These are phyloP conservation scores for Exutisphaerella laricina DNA, from an alignment of 2,329 filamentous ascomycete genomes.

Conservation along the genomic window DNA sequence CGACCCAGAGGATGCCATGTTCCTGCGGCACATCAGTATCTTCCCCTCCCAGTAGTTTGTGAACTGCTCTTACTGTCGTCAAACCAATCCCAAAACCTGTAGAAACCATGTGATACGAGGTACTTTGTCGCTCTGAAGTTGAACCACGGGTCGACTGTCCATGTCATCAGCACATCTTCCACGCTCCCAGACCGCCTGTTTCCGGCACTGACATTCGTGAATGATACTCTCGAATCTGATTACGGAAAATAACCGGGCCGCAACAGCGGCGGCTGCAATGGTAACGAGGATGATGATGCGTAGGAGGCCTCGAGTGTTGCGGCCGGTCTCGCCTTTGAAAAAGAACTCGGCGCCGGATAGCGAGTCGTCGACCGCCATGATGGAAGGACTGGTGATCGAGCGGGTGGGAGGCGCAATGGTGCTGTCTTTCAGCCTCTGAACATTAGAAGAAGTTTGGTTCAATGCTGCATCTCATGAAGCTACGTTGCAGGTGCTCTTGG, in stretches of 20 bases:
- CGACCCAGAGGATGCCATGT: constrained; percentile 99
- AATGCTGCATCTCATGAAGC: neutral
- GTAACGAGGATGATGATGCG: constrained; percentile 83
- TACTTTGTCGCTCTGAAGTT: constrained; percentile 99
- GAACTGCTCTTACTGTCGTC: constrained; percentile 67
- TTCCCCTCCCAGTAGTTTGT: neutral
- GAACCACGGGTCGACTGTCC: constrained; percentile 95
- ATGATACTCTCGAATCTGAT: constrained; percentile 99
- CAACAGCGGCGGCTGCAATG: constrained; percentile 85
- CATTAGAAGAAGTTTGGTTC: neutral
- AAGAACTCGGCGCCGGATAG: constrained; percentile 40
- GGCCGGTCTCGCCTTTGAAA: constrained; percentile 70
- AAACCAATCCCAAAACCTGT: constrained; percentile 99
- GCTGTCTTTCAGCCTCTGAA: constrained; percentile 2
- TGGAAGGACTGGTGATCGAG: constrained; percentile 5
- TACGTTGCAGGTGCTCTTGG: neutral
- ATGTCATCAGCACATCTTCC: constrained; percentile 10
- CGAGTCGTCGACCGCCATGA: constrained; percentile 20
- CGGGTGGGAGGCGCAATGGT: neutral
- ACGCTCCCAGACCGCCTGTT: constrained; percentile 3
- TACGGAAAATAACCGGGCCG: constrained; percentile 94
- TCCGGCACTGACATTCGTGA: constrained; percentile 78
- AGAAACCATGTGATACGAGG: constrained; percentile 92
- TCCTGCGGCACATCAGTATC: constrained; percentile 40
- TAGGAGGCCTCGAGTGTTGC: constrained; percentile 77